Evolutionary conservation across 768 basidiomycete genomes (phyloP).

Genomic region (Porpolomopsis calyptriformis): DNA sequence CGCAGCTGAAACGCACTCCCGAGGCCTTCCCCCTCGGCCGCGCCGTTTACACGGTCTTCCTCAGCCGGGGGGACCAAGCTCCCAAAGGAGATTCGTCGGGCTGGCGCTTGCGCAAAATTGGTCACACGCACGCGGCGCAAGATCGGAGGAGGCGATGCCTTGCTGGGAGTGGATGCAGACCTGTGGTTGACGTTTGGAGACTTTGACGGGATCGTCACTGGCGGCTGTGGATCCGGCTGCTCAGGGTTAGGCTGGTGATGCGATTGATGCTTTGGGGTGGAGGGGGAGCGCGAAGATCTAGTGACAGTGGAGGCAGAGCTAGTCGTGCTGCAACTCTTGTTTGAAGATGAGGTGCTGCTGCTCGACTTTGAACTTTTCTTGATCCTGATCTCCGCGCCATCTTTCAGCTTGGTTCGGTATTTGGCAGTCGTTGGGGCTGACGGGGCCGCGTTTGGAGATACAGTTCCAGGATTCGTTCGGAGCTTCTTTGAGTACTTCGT

Average conservation of each 20-base stretch:
- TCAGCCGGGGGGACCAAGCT: constrained; percentile 31
- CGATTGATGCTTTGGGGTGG: constrained; percentile 8
- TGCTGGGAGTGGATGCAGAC: constrained; percentile 6
- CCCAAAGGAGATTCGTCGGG: constrained; percentile 58
- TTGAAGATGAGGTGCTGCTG: constrained; percentile 2
- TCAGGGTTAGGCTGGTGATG: constrained; percentile 53
- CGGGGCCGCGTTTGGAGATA: constrained; percentile 9
- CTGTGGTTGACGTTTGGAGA: constrained; percentile 4
- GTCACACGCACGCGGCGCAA: constrained; percentile 41
- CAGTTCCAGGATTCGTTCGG: constrained; percentile 23
- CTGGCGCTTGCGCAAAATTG: constrained; percentile 37
- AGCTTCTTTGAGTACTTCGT: constrained; percentile 53
- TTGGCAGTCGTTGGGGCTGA: constrained; percentile 14
- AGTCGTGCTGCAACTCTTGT: not conserved
- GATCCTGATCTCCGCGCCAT: constrained; percentile 2
- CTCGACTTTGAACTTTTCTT: not conserved
- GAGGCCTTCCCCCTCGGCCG: constrained; percentile 30
- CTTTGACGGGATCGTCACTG: constrained; percentile 7
- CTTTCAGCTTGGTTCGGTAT: constrained; percentile 11
- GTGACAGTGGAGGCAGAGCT: not conserved
- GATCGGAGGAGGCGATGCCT: constrained; percentile 28
- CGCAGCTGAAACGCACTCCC: constrained; percentile 68
- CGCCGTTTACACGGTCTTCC: constrained; percentile 26
- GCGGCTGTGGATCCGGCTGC: constrained; percentile 36
- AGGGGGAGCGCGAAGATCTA: not conserved